Evolutionary conservation across 2,329 filamentous ascomycete species (phyloP).

Genomic region (Ustulina deusta): DNA sequence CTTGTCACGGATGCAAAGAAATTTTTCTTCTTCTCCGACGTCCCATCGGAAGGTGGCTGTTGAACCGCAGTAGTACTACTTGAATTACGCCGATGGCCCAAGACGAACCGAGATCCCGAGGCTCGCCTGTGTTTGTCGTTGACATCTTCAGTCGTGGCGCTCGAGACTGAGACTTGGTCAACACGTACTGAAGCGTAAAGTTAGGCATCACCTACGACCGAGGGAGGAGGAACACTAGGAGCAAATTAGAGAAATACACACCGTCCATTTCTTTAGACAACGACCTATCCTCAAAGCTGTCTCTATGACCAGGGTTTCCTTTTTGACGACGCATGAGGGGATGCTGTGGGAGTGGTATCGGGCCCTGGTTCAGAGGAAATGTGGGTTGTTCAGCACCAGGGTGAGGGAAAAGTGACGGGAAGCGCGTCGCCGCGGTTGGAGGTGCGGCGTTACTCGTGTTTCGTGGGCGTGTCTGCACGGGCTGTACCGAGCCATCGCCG

Average conservation of each 20-base stretch:
- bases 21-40: constrained; percentile 55
- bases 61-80: constrained; percentile 41
- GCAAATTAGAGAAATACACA: constrained; percentile 53
- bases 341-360: constrained; percentile 27
- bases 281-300: constrained; percentile 54
- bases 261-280: constrained; percentile 64
- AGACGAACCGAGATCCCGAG: constrained; percentile 55
- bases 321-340: constrained; percentile 56
- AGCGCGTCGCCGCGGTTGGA: constrained; percentile 64
- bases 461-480: constrained; percentile 40
- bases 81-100: constrained; percentile 48
- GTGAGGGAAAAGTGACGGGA: constrained; percentile 60
- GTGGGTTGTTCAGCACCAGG: constrained; percentile 39
- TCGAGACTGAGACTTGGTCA: constrained; percentile 59
- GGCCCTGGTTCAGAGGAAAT: constrained; percentile 32
- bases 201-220: neutral
- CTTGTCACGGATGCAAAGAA: constrained; percentile 52
- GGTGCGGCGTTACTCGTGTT: constrained; percentile 53
- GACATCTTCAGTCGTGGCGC: constrained; percentile 55
- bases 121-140: constrained; percentile 54
- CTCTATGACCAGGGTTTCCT: constrained; percentile 55
- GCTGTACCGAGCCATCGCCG: constrained; percentile 37
- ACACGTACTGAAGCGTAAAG: constrained; percentile 44
- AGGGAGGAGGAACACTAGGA: constrained; percentile 39
- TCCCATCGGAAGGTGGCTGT: constrained; percentile 39